Conservation (phyloP, 2,329 filamentous ascomycete species). For the Graphiopsis chlorocephala region DNA sequence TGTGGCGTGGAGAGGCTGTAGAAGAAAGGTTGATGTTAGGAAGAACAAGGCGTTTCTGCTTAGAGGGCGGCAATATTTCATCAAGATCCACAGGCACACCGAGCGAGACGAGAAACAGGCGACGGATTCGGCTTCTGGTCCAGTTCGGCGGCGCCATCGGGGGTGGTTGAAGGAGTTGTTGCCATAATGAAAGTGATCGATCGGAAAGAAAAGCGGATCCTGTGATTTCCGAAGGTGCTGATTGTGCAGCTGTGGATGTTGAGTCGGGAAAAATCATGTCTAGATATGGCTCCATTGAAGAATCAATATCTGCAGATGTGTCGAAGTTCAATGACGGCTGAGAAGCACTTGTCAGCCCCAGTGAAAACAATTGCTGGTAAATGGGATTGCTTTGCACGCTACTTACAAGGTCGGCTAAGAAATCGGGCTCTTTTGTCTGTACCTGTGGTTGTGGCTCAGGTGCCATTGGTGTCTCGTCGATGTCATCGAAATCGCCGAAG, state of each 20-base stretch:
- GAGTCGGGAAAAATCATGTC: constrained; percentile 62
- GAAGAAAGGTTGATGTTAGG: constrained; percentile 63
- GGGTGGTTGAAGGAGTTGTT: constrained; percentile 90
- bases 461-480: constrained; percentile 39
- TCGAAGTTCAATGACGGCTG: constrained; percentile 31
- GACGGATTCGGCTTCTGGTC: constrained; percentile 92
- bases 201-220: constrained; percentile 74
- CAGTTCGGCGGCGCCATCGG: constrained; percentile 94
- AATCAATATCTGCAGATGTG: constrained; percentile 56
- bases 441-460: constrained; percentile 37
- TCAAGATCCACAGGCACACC: constrained; percentile 95
- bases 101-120: constrained; percentile 90
- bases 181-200: constrained; percentile 88
- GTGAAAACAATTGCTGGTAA: neutral
- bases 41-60: constrained; percentile 95
- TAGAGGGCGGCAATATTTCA: constrained; percentile 93
- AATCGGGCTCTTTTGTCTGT: constrained; percentile 38
- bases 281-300: constrained; percentile 64
- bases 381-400: constrained; percentile 10
- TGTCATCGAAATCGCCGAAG: constrained; percentile 52
- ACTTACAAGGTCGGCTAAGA: constrained; percentile 49
- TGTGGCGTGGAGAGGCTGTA: constrained; percentile 32
- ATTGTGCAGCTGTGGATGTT: constrained; percentile 38
- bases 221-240: constrained; percentile 26
- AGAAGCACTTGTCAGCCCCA: constrained; percentile 29